These are phyloP conservation scores for Microstroma glucosiphilum DNA, from an alignment of 1,284 basidiomycete genomes.

Conservation along the genomic window DNA sequence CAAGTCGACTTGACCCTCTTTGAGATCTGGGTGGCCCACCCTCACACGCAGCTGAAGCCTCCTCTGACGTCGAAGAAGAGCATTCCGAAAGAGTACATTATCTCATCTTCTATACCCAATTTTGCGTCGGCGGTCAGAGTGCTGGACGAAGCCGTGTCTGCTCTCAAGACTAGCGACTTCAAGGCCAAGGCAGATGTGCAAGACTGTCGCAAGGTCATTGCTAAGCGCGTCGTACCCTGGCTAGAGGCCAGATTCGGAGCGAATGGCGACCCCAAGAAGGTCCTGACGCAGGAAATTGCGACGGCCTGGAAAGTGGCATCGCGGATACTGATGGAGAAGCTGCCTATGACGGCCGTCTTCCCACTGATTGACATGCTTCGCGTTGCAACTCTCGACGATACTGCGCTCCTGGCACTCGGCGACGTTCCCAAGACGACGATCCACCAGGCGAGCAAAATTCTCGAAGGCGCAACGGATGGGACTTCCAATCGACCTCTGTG, in stretches of 20 bases:
- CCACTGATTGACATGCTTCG: not conserved
- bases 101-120: constrained; percentile 66
- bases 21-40: constrained; percentile 57
- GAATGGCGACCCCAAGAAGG: not conserved
- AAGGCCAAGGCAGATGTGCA: constrained; percentile 31
- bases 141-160: constrained; percentile 59
- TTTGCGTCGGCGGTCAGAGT: constrained; percentile 55
- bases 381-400: not conserved
- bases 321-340: not conserved
- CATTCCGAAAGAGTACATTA: constrained; percentile 59
- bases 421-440: too few species aligned
- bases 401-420: not conserved
- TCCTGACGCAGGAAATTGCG: not conserved
- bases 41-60: constrained; percentile 63
- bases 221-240: constrained; percentile 22
- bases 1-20: too few species aligned
- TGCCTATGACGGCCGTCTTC: not conserved
- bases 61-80: constrained; percentile 51
- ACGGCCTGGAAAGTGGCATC: not conserved
- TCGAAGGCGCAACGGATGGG: not conserved
- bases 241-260: constrained; percentile 15
- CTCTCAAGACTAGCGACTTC: constrained; percentile 43
- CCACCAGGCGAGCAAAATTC: not conserved
- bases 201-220: constrained; percentile 56
- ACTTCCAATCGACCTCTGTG: not conserved